Percentiles rank a stretch among this genome's conserved stretches.
phyloP scores from a whole-genome alignment of 2,329 filamentous ascomycete genomes.

The Davidsoniella eucalypti region DNA sequence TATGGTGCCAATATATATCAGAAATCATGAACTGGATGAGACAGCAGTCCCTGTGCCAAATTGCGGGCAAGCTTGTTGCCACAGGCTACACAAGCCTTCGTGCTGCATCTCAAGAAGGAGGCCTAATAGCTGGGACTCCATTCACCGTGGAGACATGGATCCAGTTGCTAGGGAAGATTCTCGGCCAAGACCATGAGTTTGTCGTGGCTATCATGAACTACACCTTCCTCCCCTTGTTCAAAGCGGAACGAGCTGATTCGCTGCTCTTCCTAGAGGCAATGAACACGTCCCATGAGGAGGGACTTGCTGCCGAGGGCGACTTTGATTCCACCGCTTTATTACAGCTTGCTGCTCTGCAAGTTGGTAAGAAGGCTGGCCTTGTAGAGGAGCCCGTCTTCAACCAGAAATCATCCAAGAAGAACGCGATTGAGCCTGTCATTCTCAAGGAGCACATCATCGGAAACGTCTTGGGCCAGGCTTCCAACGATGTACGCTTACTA shows the following conservation, averaged over 20 bases:
- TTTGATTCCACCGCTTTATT: constrained; percentile 39
- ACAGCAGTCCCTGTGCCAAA: constrained; percentile 39
- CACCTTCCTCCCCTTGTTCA: constrained; percentile 46
- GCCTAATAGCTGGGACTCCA: constrained; percentile 10
- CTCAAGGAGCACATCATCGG: constrained; percentile 31
- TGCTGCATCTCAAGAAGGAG: constrained; percentile 18
- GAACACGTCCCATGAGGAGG: constrained; percentile 32
- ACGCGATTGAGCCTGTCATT: constrained; percentile 17
- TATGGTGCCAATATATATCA: constrained; percentile 35
- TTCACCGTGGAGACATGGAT: constrained; percentile 34
- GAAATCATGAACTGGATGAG: constrained; percentile 39
- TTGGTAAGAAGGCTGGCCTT: constrained; percentile 52
- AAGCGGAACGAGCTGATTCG: constrained; percentile 35
- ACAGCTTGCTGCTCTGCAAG: constrained; percentile 50
- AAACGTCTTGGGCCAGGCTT: constrained; percentile 36
- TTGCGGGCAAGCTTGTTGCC: constrained; percentile 44
- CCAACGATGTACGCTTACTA: constrained; percentile 55
- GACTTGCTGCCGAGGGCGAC: constrained; percentile 20
- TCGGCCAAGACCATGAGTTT: constrained; percentile 32
- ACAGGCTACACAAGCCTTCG: constrained; percentile 35
- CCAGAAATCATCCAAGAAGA: constrained; percentile 12
- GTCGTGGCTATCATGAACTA: constrained; percentile 49
- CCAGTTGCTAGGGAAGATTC: constrained; percentile 35
- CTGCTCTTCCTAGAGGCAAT: constrained; percentile 41
- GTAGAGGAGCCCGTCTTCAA: constrained; percentile 41